Conservation (phyloP, 495 filamentous ascomycete species). For the Amphirosellinia nigrospora region DNA sequence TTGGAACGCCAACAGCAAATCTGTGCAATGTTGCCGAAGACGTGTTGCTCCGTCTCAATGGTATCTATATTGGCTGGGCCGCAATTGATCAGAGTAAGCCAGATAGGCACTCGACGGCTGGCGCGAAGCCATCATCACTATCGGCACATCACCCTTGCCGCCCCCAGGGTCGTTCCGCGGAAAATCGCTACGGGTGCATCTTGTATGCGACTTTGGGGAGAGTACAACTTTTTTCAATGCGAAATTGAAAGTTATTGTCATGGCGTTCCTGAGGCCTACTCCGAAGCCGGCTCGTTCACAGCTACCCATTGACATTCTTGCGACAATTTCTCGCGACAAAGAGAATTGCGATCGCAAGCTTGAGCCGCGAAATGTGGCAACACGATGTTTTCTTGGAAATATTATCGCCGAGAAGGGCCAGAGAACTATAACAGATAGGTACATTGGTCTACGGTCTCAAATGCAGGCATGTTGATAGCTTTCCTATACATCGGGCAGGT, state of each 20-base stretch:
- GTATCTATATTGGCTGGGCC: constrained; percentile 70
- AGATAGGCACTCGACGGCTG: constrained; percentile 42
- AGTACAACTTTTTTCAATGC: constrained; percentile 39
- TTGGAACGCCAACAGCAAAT: constrained; percentile 46
- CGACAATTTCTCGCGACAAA: constrained; percentile 56
- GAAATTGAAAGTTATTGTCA: constrained; percentile 57
- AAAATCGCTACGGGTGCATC: constrained; percentile 48
- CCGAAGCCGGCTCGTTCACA: constrained; percentile 42
- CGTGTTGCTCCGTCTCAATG: constrained; percentile 56
- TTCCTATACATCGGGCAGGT: constrained; percentile 62
- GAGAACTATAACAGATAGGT: constrained; percentile 45
- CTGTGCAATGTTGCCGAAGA: constrained; percentile 52
- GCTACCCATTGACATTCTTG: constrained; percentile 46
- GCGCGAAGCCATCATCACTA: constrained; percentile 61
- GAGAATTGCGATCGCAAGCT: constrained; percentile 53
- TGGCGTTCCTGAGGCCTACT: constrained; percentile 59
- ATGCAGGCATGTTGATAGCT: constrained; percentile 58
- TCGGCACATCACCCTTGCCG: constrained; percentile 48
- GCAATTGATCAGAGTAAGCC: constrained; percentile 41
- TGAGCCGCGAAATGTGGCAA: constrained; percentile 62
- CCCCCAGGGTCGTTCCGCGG: constrained; percentile 48
- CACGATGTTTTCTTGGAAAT: constrained; percentile 43
- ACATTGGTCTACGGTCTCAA: constrained; percentile 45
- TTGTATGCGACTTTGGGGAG: constrained; percentile 56
- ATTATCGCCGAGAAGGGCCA: constrained; percentile 35